Evolutionary conservation across 257 asterid genomes (phyloP).

Genomic region (Plantago ovata): DNA sequence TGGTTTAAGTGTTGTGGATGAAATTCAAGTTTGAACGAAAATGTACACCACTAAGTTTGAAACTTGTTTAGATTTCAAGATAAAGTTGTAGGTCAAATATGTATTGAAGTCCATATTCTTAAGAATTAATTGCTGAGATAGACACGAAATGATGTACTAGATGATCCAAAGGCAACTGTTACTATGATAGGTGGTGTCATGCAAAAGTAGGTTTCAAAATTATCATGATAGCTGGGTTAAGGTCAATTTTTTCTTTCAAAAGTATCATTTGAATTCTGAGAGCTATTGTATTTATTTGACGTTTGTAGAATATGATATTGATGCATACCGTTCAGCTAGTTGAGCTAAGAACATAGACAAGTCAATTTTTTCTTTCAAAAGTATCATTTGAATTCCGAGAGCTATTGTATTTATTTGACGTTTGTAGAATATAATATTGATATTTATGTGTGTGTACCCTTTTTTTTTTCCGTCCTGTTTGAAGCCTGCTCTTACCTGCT

Average conservation of each 20-base stretch:
- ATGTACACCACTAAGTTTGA: no score
- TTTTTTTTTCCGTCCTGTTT: background rate
- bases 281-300: background rate
- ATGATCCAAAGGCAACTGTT: background rate
- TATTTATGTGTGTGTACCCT: background rate
- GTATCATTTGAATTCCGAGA: background rate
- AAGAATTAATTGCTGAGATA: background rate
- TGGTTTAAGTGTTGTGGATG: no score
- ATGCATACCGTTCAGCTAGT: background rate
- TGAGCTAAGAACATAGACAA: background rate
- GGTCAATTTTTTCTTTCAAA: background rate
- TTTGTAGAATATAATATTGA: background rate
- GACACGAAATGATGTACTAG: background rate
- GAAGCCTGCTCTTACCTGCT: conserved; percentile 1
- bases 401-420: background rate
- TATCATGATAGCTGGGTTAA: no score
- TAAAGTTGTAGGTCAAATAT: no score
- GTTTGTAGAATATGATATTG: background rate
- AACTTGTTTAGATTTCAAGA: no score
- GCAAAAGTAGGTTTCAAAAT: background rate
- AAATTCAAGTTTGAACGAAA: no score
- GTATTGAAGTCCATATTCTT: background rate
- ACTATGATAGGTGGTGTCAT: background rate
- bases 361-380: background rate
- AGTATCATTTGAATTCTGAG: background rate